These are phyloP conservation scores for Cladophialophora exuberans DNA, from an alignment of 2,329 filamentous ascomycete species.

Conservation along the genomic window DNA sequence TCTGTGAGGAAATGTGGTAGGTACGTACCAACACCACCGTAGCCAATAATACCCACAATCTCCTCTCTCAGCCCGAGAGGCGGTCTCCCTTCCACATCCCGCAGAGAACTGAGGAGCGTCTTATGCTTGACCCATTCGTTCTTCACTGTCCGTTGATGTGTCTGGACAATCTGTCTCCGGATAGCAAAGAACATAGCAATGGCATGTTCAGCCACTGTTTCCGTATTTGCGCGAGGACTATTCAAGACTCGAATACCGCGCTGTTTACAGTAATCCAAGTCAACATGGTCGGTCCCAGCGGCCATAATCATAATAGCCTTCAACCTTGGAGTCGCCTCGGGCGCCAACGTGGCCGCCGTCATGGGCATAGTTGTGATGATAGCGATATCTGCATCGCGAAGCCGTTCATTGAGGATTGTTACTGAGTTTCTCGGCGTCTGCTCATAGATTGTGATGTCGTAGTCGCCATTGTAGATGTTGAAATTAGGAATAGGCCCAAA, in stretches of 20 bases:
- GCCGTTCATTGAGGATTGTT: conserved; percentile 38
- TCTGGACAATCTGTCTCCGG: conserved; percentile 43
- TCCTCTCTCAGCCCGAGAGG: conserved; percentile 34
- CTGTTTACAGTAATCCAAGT: conserved; percentile 45
- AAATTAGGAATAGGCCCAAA: conserved; percentile 10
- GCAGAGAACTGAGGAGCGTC: conserved; percentile 37
- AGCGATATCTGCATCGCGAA: conserved; percentile 26
- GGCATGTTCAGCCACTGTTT: conserved; percentile 53
- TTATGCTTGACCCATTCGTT: conserved; percentile 45
- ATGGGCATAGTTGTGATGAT: conserved; percentile 45
- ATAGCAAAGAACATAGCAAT: conserved; percentile 53
- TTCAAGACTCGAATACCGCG: conserved; percentile 50
- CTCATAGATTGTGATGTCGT: conserved; percentile 7
- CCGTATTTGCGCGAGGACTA: conserved; percentile 49
- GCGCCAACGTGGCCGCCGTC: conserved; percentile 42
- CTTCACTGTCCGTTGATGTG: conserved; percentile 38
- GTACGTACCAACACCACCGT: conserved; percentile 62
- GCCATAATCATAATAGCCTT: conserved; percentile 49
- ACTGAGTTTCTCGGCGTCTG: neutral
- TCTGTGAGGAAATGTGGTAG: no score
- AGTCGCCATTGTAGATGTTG: neutral
- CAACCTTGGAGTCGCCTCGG: conserved; percentile 42
- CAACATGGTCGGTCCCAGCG: conserved; percentile 51
- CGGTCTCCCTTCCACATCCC: conserved; percentile 39
- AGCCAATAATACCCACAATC: conserved; percentile 58